phyloP scores from a whole-genome alignment of 352 stramenopile species.

The Pythium oligandrum region DNA sequence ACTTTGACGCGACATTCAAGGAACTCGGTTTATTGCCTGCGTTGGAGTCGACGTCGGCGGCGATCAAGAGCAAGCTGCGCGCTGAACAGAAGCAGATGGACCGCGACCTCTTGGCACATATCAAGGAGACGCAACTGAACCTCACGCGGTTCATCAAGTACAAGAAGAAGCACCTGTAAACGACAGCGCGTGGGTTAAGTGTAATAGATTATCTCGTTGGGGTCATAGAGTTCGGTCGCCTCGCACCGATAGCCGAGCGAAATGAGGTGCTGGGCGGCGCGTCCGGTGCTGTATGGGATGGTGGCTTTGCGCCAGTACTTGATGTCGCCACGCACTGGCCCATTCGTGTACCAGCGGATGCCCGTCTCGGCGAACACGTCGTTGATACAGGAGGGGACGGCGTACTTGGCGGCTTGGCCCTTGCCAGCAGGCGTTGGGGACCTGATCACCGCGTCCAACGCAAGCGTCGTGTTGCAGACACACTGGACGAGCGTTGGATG shows the following conservation, averaged over 20 bases:
- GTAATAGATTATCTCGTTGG: conserved; percentile 39
- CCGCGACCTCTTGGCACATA: conserved; percentile 68
- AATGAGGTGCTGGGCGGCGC: conserved; percentile 59
- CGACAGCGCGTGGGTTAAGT: conserved; percentile 3
- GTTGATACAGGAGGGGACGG: conserved; percentile 56
- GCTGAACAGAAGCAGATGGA: conserved; percentile 76
- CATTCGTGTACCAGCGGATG: conserved; percentile 80
- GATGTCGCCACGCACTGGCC: conserved; percentile 41
- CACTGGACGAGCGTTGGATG: conserved; percentile 72
- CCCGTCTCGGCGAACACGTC: conserved; percentile 79
- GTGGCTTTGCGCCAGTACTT: conserved; percentile 54
- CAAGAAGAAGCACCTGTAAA: conserved; percentile 84
- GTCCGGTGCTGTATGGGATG: conserved; percentile 36
- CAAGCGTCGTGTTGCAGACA: conserved; percentile 66
- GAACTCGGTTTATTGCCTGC: conserved; percentile 52
- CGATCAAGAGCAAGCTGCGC: conserved; percentile 69
- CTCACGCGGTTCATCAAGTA: conserved; percentile 89
- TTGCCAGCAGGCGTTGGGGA: conserved; percentile 32
- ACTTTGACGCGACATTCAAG: conserved; percentile 74
- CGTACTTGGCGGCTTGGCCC: conserved; percentile 47
- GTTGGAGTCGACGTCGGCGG: conserved; percentile 56
- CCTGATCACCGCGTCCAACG: conserved; percentile 47
- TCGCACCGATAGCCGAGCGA: conserved; percentile 68
- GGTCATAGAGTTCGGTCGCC: conserved; percentile 64
- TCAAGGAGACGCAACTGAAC: conserved; percentile 86